phyloP scores from a whole-genome alignment of 805 yeast species.

The Lipomyces spencermartinsiae region DNA sequence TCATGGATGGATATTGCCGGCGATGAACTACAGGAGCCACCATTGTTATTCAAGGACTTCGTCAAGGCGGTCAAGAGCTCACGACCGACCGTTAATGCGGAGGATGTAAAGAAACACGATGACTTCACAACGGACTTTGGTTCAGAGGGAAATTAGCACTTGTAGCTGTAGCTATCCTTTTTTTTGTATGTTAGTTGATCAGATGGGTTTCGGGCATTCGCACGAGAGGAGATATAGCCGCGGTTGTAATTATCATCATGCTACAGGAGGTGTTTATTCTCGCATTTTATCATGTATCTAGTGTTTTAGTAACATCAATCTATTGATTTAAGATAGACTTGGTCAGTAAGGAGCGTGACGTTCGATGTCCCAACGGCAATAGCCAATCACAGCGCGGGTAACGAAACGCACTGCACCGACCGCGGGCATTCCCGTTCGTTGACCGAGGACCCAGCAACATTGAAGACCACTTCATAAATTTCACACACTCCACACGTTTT shows the following conservation, averaged over 20 bases:
- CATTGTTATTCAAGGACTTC: slow-evolving; percentile 86
- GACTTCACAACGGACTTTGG: slow-evolving; percentile 95
- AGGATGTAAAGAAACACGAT: slow-evolving; percentile 80
- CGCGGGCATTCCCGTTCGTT: too few species aligned
- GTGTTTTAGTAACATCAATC: not conserved
- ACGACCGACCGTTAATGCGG: slow-evolving; percentile 91
- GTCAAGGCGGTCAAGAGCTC: slow-evolving; percentile 88
- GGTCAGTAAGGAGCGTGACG: not conserved
- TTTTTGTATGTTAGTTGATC: not conserved
- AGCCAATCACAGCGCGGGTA: slow-evolving; percentile 3
- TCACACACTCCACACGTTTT: not conserved
- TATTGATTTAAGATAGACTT: not conserved
- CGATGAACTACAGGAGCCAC: slow-evolving; percentile 90
- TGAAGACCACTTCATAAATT: not conserved
- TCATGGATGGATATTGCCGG: slow-evolving; percentile 92
- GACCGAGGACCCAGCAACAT: not conserved
- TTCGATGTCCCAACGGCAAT: not conserved
- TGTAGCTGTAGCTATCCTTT: not conserved
- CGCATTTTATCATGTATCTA: not conserved
- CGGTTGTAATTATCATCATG: not conserved
- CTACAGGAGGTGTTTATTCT: not conserved
- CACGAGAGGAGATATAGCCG: not conserved
- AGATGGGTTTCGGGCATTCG: not conserved
- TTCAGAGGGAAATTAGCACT: slow-evolving; percentile 81
- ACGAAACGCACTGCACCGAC: too few species aligned